Evolutionary conservation across 2,329 filamentous ascomycete species (phyloP).

Genomic region (Sodiomyces alkalinus): DNA sequence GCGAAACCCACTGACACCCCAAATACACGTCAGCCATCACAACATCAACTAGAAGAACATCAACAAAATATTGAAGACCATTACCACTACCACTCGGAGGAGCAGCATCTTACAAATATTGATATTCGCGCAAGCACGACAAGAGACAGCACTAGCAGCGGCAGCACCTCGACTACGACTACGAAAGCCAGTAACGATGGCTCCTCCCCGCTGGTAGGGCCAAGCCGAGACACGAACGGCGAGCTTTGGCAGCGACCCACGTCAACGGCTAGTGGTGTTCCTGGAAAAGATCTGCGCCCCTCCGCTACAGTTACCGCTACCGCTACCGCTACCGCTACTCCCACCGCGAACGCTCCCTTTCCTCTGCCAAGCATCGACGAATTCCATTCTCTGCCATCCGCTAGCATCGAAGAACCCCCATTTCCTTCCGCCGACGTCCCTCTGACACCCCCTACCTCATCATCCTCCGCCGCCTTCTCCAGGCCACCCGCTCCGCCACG

Average conservation of each 20-base stretch:
- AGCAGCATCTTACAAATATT: too few relatives aligned
- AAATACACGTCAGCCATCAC: too few relatives aligned
- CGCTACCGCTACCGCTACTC: slow-evolving; percentile 18
- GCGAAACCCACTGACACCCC: too few relatives aligned
- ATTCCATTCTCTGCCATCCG: slow-evolving; percentile 3
- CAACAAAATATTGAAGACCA: too few relatives aligned
- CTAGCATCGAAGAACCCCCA: neutral
- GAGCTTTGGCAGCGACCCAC: neutral
- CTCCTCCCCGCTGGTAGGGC: neutral
- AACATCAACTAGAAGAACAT: too few relatives aligned
- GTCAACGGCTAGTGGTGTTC: slow-evolving; percentile 8
- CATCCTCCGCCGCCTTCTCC: neutral
- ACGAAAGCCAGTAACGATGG: neutral
- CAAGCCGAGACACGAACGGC: too few relatives aligned
- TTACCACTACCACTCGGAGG: too few relatives aligned
- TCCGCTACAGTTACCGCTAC: slow-evolving; percentile 12
- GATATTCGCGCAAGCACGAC: too few relatives aligned
- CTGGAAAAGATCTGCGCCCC: slow-evolving; percentile 19
- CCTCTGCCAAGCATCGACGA: slow-evolving; percentile 8
- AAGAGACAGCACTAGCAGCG: slow-evolving; percentile 13
- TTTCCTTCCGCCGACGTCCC: slow-evolving; percentile 1
- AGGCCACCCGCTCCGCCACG: slow-evolving; percentile 15
- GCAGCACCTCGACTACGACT: slow-evolving; percentile 2
- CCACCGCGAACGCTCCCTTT: slow-evolving; percentile 7
- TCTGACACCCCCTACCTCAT: slow-evolving; percentile 5